Base-by-base conservation (phyloP, 2,329 filamentous ascomycete genomes). In the Talaromyces sp. region DNA sequence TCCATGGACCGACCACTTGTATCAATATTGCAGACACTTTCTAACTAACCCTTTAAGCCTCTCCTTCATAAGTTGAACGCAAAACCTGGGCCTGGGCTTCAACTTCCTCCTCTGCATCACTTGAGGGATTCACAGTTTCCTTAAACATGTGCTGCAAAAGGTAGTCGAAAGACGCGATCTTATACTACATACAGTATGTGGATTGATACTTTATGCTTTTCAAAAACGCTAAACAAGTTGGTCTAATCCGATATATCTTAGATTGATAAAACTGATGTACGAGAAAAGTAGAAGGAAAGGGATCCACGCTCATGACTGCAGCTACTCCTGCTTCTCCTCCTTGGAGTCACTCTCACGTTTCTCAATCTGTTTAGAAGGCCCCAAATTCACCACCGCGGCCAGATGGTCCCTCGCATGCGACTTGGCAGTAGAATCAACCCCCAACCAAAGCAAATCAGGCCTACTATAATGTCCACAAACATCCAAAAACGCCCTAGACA, bases 401-500 rank as follows among this genome's bases (percentile, higher is more conserved):
- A 8, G 27, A 34, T 56, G 51, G 34, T 56, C 51, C 51, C 51
- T 56, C 27, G 51, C 51, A 56, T 56, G 51, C 51, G 51, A 34
- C 27, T 56, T 56, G 51, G 7, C 51, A 15, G 27, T 60, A 60
- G 58, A 70, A 56, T 56, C 71, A 45, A 70, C 70, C 19, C 72
- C 82, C 22, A 85, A 70, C 82, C 83, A 85, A 63, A 85, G 72
- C 68, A 85, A 69, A 69, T 85, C 83, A 2, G 83, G 83, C 43
- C 83, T 72, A 58, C 77, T 80, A 66, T 85, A 85, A 73, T 85
- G 83, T 0, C 83, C 83, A 43, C 76, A 72, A 7, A 77, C 76
- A 69, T 85, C 83, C 15, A 68, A 15, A 31, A 69, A 58, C 2
- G 56, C 53, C 56, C 70, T 71, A 7, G 71, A 56, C 38, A 76